phyloP scores from a whole-genome alignment of 2,329 filamentous ascomycete species.

The Aureobasidium mangrovei region DNA sequence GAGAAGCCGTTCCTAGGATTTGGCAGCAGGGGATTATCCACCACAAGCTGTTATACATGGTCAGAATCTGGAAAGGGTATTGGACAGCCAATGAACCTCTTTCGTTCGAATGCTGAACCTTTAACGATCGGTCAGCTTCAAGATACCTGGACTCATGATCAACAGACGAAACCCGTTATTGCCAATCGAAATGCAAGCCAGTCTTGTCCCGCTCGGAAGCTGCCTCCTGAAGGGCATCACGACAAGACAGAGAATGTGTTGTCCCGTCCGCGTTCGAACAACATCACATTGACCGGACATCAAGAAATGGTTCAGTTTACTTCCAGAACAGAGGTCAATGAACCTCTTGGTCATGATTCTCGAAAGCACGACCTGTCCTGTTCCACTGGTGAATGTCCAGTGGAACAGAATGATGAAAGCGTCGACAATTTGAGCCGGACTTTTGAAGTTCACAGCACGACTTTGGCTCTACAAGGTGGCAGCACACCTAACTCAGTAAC shows the following conservation, averaged over 20 bases:
- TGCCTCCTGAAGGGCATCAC: too few species aligned
- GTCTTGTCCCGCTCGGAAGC: background rate
- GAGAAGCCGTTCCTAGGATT: constrained; percentile 31
- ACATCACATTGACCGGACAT: too few species aligned
- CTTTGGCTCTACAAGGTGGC: background rate
- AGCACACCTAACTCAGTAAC: background rate
- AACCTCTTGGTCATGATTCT: background rate
- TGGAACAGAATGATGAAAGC: background rate
- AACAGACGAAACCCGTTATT: too few species aligned
- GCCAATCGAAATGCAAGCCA: background rate
- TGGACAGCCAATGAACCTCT: background rate
- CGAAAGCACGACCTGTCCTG: background rate
- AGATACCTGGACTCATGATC: background rate
- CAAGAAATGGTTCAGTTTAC: too few species aligned
- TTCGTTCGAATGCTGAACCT: background rate
- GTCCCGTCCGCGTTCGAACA: too few species aligned
- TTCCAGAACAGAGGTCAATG: too few species aligned
- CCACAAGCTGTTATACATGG: constrained; percentile 20
- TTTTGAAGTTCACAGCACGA: background rate
- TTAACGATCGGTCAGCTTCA: background rate
- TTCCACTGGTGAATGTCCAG: background rate
- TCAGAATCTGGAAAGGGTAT: background rate
- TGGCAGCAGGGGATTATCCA: constrained; percentile 26
- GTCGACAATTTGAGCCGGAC: background rate
- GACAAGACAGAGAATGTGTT: too few species aligned